These are phyloP conservation scores for Gossypium gossypioides DNA, from an alignment of 441 rosid species.

Conservation along the genomic window DNA sequence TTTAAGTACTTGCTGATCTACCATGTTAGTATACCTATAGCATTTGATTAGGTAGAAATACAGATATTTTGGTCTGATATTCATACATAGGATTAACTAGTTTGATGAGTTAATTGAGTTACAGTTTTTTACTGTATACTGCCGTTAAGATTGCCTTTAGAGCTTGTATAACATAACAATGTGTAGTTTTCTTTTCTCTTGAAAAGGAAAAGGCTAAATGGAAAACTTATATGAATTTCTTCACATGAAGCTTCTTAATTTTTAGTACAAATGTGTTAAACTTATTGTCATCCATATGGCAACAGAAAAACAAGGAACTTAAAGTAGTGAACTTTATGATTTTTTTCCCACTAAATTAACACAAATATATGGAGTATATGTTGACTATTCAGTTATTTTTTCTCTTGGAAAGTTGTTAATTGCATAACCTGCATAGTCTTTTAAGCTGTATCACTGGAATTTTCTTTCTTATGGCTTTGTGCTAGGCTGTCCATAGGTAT, in stretches of 20 bases:
- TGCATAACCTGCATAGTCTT: not conserved
- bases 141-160: not conserved
- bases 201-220: not conserved
- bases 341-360: not conserved
- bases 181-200: not conserved
- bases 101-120: not conserved
- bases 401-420: not conserved
- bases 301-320: not conserved
- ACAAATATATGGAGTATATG: not conserved
- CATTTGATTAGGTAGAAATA: not conserved
- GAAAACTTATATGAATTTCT: not conserved
- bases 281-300: not conserved
- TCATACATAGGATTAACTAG: not conserved
- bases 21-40: not conserved
- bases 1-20: not conserved
- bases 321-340: not conserved
- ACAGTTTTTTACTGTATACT: not conserved
- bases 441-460: not conserved
- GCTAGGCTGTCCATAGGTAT: not conserved
- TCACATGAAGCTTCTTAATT: not conserved
- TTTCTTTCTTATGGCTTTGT: conserved; percentile 2
- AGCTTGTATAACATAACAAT: not conserved
- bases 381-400: not conserved
- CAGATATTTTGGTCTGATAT: not conserved
- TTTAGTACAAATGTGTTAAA: not conserved